These are phyloP conservation scores for Protomyces lactucae-debilis DNA, from an alignment of 1,139 yeast genomes.

Conservation along the genomic window DNA sequence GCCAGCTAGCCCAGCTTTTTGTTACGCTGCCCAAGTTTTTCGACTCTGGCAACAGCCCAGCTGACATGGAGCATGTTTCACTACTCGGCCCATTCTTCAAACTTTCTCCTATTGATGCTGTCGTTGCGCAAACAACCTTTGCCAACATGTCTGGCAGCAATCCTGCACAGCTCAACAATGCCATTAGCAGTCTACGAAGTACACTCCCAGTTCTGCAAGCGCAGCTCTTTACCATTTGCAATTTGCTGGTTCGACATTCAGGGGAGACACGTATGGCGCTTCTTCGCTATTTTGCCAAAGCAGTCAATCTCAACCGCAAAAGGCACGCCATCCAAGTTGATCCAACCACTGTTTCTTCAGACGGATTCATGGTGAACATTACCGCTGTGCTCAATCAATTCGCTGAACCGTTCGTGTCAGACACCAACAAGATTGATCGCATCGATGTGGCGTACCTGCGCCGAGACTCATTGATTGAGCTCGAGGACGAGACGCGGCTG, in stretches of 20 bases:
- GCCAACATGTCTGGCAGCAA: constrained; percentile 35
- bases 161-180: constrained; percentile 29
- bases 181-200: constrained; percentile 4
- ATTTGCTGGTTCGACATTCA: constrained; percentile 74
- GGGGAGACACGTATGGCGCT: constrained; percentile 57
- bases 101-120: constrained; percentile 63
- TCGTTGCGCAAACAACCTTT: constrained; percentile 34
- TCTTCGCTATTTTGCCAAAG: constrained; percentile 62
- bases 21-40: constrained; percentile 26
- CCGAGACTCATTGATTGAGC: constrained; percentile 48
- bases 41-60: constrained; percentile 43
- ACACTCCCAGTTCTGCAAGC: constrained; percentile 27
- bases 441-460: constrained; percentile 66
- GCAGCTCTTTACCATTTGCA: constrained; percentile 58
- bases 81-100: constrained; percentile 72
- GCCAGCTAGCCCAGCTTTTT: constrained; percentile 51
- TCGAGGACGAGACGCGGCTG: constrained; percentile 76
- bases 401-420: constrained; percentile 72
- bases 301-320: constrained; percentile 75
- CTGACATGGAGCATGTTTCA: constrained; percentile 56
- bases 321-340: constrained; percentile 85
- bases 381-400: constrained; percentile 62
- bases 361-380: constrained; percentile 78
- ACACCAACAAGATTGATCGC: constrained; percentile 64
- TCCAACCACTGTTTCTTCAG: constrained; percentile 60